Percentiles rank a stretch among this genome's conserved stretches.
These are phyloP conservation scores for Lachancea sp. DNA, from an alignment of 805 yeast species.

Conservation along the genomic window DNA sequence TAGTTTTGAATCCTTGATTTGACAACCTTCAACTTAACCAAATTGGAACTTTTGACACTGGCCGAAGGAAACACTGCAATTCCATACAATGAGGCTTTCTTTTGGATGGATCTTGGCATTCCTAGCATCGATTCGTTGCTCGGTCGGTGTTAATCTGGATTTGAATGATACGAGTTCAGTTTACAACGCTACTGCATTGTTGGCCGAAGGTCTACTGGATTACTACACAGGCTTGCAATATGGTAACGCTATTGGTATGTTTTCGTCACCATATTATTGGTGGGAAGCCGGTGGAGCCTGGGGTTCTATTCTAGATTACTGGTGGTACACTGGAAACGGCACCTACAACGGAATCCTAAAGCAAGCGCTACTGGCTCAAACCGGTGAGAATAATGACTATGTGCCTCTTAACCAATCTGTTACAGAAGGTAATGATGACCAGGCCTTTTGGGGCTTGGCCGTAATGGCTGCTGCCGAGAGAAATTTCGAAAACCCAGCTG, in stretches of 20 bases:
- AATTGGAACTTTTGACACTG: too few species aligned
- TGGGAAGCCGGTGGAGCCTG: constrained; percentile 88
- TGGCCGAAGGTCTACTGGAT: constrained; percentile 71
- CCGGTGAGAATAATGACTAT: constrained; percentile 45
- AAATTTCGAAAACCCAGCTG: constrained; percentile 45
- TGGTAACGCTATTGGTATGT: constrained; percentile 85
- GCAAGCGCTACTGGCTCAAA: constrained; percentile 42
- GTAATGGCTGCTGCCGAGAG: constrained; percentile 57
- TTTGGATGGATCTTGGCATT: constrained; percentile 2
- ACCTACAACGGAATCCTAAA: constrained; percentile 53
- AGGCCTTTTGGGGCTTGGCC: constrained; percentile 63
- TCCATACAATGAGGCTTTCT: constrained; percentile 3
- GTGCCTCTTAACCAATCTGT: constrained; percentile 57
- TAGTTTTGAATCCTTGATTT: too few species aligned
- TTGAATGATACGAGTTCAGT: constrained; percentile 29
- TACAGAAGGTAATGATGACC: constrained; percentile 70
- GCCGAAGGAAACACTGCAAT: too few species aligned
- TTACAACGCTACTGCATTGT: constrained; percentile 47
- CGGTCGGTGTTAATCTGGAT: constrained; percentile 22
- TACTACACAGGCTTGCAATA: constrained; percentile 63
- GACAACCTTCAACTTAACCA: too few species aligned
- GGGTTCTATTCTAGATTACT: constrained; percentile 61
- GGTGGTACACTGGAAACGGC: constrained; percentile 62
- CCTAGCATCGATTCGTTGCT: constrained; percentile 2
- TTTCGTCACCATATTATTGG: constrained; percentile 90